These are phyloP conservation scores for Epichloe sibirici DNA, from an alignment of 2,329 filamentous ascomycete species.

Conservation along the genomic window DNA sequence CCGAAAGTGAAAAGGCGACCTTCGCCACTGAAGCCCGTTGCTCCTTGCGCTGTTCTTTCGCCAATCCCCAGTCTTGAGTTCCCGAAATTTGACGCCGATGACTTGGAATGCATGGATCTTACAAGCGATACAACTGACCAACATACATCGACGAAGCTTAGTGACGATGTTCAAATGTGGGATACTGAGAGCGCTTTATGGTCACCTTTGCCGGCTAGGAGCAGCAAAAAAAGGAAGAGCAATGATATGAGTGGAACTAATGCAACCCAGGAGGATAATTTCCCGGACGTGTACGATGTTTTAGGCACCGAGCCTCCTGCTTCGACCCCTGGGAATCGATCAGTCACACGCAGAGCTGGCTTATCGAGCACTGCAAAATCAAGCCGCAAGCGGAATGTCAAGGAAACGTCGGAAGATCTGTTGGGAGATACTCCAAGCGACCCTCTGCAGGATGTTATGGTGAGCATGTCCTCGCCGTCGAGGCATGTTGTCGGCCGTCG, in stretches of 20 bases:
- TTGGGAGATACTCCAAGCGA: neutral
- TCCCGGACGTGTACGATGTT: slow-evolving; percentile 41
- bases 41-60: slow-evolving; percentile 8
- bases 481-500: slow-evolving; percentile 9
- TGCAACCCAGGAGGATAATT: slow-evolving; percentile 30
- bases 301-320: slow-evolving; percentile 27
- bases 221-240: slow-evolving; percentile 41
- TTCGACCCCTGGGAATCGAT: slow-evolving; percentile 21
- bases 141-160: slow-evolving; percentile 23
- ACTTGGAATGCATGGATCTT: slow-evolving; percentile 28
- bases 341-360: slow-evolving; percentile 11
- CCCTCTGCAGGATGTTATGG: slow-evolving; percentile 9
- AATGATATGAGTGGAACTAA: slow-evolving; percentile 29
- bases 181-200: slow-evolving; percentile 28
- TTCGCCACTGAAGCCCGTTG: slow-evolving; percentile 16
- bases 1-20: slow-evolving; percentile 13
- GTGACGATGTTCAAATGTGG: slow-evolving; percentile 29
- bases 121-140: slow-evolving; percentile 24
- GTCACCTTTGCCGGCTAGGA: slow-evolving; percentile 24
- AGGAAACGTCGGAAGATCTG: slow-evolving; percentile 4
- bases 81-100: slow-evolving; percentile 22
- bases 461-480: slow-evolving; percentile 16
- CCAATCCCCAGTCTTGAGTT: slow-evolving; percentile 19
- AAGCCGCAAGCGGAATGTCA: slow-evolving; percentile 10
- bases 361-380: slow-evolving; percentile 8